Percentiles rank a stretch among this genome's conserved stretches.
Evolutionary conservation across 2,329 filamentous ascomycete genomes (phyloP).

Genomic region (Calonectria henricotiae): DNA sequence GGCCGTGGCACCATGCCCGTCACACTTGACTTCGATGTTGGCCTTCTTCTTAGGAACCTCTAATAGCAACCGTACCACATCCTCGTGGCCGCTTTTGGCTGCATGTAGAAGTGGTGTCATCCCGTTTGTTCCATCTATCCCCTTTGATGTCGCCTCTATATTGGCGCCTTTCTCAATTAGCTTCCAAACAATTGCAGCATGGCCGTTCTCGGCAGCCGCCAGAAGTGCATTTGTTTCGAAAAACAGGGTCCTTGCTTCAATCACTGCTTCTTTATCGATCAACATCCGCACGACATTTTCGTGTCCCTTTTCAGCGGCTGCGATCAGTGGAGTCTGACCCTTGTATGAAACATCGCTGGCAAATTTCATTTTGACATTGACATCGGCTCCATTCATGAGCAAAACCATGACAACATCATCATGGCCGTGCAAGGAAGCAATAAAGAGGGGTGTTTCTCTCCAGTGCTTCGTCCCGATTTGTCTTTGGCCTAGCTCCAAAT

Average conservation of each 20-base stretch:
- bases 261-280: neutral
- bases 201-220: neutral
- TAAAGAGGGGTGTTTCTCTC: neutral
- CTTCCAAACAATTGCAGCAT: neutral
- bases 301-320: neutral
- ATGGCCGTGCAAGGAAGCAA: neutral
- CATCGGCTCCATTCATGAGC: neutral
- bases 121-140: constrained; percentile 4
- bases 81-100: neutral
- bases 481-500: neutral
- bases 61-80: neutral
- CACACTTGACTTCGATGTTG: neutral
- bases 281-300: neutral
- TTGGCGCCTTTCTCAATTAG: neutral
- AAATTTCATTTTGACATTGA: neutral
- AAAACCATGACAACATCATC: neutral
- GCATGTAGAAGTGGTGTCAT: neutral
- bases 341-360: neutral
- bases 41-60: neutral
- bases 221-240: constrained; percentile 2
- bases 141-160: neutral
- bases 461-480: neutral
- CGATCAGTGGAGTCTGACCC: neutral
- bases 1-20: neutral
- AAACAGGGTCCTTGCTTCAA: neutral